Conservation (phyloP, 1,284 basidiomycete species). For the Caloboletus firmus region DNA sequence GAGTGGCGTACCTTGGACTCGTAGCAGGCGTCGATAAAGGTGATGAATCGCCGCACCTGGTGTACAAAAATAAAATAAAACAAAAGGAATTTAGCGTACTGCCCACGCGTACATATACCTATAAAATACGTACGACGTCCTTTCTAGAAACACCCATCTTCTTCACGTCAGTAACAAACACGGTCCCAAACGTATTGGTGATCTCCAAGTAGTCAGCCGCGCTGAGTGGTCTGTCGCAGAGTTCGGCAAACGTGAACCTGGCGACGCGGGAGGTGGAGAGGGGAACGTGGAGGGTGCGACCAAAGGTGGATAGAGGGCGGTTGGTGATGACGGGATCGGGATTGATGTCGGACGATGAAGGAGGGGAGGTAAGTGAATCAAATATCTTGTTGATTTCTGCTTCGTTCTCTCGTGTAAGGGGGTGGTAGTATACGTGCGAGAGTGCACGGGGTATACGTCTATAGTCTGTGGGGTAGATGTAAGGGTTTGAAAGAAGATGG, state of each 20-base stretch:
- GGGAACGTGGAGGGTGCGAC: slow-evolving; percentile 78
- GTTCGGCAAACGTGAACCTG: slow-evolving; percentile 82
- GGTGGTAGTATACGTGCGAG: slow-evolving; percentile 90
- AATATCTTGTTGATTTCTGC: slow-evolving; percentile 84
- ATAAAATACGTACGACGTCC: slow-evolving; percentile 61
- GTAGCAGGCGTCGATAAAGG: slow-evolving; percentile 96
- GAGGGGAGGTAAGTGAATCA: slow-evolving; percentile 59
- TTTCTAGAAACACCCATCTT: slow-evolving; percentile 87
- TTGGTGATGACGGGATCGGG: slow-evolving; percentile 59
- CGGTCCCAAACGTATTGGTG: slow-evolving; percentile 81
- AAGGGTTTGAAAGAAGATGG: background rate
- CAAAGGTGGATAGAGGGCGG: slow-evolving; percentile 84
- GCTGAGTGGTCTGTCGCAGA: slow-evolving; percentile 88
- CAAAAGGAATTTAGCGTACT: background rate
- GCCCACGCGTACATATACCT: background rate
- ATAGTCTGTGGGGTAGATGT: slow-evolving; percentile 65
- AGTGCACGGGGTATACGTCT: slow-evolving; percentile 87
- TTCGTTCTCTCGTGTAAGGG: slow-evolving; percentile 64
- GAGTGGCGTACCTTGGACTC: slow-evolving; percentile 69
- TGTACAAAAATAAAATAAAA: no score
- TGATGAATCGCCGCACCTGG: slow-evolving; percentile 92
- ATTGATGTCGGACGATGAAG: slow-evolving; percentile 28
- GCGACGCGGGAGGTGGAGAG: slow-evolving; percentile 80
- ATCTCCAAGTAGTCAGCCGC: slow-evolving; percentile 97
- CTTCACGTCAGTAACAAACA: slow-evolving; percentile 88